These are phyloP conservation scores for Skeletonema tropicum DNA, from an alignment of 108 stramenopile genomes.

Conservation along the genomic window DNA sequence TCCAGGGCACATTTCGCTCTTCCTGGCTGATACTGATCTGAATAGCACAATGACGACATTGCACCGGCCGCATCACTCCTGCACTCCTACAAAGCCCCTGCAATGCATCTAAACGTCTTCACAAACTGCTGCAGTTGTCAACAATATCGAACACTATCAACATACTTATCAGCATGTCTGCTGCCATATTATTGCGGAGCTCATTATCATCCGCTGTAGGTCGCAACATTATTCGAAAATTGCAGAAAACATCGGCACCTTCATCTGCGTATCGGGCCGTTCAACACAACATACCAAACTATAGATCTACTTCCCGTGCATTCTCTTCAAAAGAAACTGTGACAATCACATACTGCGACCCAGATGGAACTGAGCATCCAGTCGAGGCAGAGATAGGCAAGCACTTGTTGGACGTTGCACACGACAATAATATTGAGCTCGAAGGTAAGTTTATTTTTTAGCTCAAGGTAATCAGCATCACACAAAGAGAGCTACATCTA, in stretches of 20 bases:
- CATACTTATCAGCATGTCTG: not conserved
- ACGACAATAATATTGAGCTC: conserved; percentile 88
- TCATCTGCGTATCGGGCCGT: not conserved
- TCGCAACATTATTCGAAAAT: conserved; percentile 10
- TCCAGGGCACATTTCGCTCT: no score
- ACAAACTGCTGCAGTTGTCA: no score
- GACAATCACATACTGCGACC: conserved; percentile 67
- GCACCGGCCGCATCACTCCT: no score
- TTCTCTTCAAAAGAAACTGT: conserved; percentile 57
- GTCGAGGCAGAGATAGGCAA: conserved; percentile 78
- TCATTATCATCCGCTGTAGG: conserved; percentile 40
- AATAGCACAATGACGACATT: no score
- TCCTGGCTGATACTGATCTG: no score
- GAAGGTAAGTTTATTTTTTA: conserved; percentile 58
- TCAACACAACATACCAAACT: not conserved
- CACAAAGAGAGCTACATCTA: not conserved
- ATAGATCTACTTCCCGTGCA: not conserved
- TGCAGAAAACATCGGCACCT: conserved; percentile 11
- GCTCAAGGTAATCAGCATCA: not conserved
- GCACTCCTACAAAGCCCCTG: no score
- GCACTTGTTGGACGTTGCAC: conserved; percentile 80
- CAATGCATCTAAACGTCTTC: no score
- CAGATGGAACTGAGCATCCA: conserved; percentile 66
- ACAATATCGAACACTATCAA: no score
- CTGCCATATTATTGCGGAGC: conserved; percentile 17